Base-by-base conservation (phyloP, 2,329 filamentous ascomycete genomes). In the Fusarium verrucosum region DNA sequence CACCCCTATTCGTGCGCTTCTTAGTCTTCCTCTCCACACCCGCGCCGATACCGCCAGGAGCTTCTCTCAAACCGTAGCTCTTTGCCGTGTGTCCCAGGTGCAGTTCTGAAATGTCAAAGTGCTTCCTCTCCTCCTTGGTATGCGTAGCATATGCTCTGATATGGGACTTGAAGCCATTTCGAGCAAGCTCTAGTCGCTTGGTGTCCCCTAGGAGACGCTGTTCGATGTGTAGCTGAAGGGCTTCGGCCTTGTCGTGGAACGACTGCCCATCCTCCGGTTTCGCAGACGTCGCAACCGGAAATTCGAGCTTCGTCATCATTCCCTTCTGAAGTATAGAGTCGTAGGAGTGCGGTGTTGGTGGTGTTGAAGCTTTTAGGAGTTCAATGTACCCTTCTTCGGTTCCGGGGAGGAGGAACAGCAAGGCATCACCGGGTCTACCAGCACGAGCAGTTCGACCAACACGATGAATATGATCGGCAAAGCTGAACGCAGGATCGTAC, bases 131-230 rank as follows among this genome's bases (percentile, higher is more conserved):
- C 38, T 89, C 89, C 26, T 91, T 89, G 25, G 94, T 87, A 77
- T 99, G 95, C 1, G 95, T 99, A 4, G 95, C 93, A 75, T 99
- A 99, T 1, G 95, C 95, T 51, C 95, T 86, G 51, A 99, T 89
- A 73, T 98, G 94, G 46, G 92, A 95, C 74, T 96, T 92, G 80
- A 92, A 99, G 0, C 90, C 95, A 68, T 92, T 88, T 19, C 92
- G 87, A 1, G 91, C 94, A 71, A 93, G 85, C 70, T 96, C 92
- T 6, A 96, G 85, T 35, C 91, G 86, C 52, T 87, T 87, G 0
- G 86, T 80, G 51, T 89, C 85, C 32, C 87, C 76, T 32, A 87
- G 80, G 7, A 88, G 78, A 3, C 85, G 82, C 73, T 87, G 85
- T 70, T 88, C 85, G 17, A 88, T 74, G 66, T 87, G 85, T 23